phyloP scores from a whole-genome alignment of 108 stramenopile species.

The Stephanodiscus minutulus region DNA sequence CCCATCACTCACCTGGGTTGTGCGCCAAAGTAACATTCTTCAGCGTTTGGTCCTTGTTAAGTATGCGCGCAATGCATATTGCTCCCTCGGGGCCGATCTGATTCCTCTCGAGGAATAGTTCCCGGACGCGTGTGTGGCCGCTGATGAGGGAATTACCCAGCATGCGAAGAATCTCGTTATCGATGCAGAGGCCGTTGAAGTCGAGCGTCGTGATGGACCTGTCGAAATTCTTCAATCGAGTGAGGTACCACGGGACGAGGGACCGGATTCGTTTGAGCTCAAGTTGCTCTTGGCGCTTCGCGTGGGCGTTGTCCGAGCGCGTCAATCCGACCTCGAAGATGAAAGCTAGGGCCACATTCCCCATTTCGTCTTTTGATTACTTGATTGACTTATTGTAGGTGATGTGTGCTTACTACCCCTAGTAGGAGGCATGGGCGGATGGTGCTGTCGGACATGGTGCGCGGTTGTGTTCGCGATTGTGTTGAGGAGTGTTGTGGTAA shows the following conservation, averaged over 20 bases:
- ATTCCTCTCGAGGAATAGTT: constrained; percentile 33
- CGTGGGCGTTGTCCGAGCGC: constrained; percentile 18
- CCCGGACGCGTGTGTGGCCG: constrained; percentile 12
- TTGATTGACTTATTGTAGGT: too few species aligned
- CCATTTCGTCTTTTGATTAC: constrained; percentile 21
- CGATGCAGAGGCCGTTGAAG: constrained; percentile 32
- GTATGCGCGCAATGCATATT: constrained; percentile 29
- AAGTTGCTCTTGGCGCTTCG: constrained; percentile 8
- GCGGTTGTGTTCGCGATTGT: too few species aligned
- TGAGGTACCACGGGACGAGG: constrained; percentile 27
- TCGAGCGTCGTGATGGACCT: constrained; percentile 25
- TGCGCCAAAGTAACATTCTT: constrained; percentile 36
- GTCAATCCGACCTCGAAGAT: constrained; percentile 12
- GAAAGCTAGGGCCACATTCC: constrained; percentile 37
- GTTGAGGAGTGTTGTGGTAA: too few species aligned
- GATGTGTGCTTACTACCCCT: too few species aligned
- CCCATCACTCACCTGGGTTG: constrained; percentile 17
- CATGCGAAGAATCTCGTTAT: constrained; percentile 24
- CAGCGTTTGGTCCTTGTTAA: constrained; percentile 16
- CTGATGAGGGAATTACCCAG: constrained; percentile 16
- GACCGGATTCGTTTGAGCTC: constrained; percentile 30
- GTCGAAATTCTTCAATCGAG: constrained; percentile 24
- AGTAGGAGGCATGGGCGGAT: too few species aligned
- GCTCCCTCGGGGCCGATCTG: constrained; percentile 34
- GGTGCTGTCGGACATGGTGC: too few species aligned